A percentile compares a stretch with the other conserved stretches of the same genome.
phyloP scores from a whole-genome alignment of 164 flowering plant genomes.

The Kingdonia uniflora region DNA sequence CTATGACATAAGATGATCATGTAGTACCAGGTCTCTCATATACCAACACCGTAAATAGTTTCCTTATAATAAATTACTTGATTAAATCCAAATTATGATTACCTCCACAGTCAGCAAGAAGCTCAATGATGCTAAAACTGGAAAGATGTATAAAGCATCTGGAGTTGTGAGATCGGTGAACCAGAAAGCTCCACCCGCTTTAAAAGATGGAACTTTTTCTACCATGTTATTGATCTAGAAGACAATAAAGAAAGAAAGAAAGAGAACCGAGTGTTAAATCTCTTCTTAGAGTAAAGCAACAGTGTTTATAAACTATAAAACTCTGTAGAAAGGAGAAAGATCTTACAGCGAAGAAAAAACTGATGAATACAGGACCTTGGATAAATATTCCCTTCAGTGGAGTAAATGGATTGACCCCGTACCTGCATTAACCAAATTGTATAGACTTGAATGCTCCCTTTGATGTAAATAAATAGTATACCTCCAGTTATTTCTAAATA shows the following conservation, averaged over 20 bases:
- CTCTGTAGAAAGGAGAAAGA: neutral
- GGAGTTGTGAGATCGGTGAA: conserved; percentile 81
- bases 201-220: conserved; percentile 84
- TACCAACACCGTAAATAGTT: too few species aligned
- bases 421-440: conserved; percentile 28
- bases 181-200: conserved; percentile 78
- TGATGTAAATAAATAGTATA: too few species aligned
- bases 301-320: too few species aligned
- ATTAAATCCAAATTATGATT: too few species aligned
- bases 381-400: conserved; percentile 75
- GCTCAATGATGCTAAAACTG: conserved; percentile 54
- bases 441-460: too few species aligned
- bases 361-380: conserved; percentile 74
- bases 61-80: too few species aligned
- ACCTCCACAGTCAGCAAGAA: conserved; percentile 86
- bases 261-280: too few species aligned
- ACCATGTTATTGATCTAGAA: conserved; percentile 69
- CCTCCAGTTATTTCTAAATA: too few species aligned
- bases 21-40: too few species aligned
- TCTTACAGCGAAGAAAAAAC: conserved; percentile 86
- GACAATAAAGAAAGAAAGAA: conserved; percentile 6
- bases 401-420: conserved; percentile 70
- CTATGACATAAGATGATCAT: too few species aligned
- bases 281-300: too few species aligned
- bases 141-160: conserved; percentile 59